These are phyloP conservation scores for Ambrosia artemisiifolia DNA, from an alignment of 129 eudicot species.

Conservation along the genomic window DNA sequence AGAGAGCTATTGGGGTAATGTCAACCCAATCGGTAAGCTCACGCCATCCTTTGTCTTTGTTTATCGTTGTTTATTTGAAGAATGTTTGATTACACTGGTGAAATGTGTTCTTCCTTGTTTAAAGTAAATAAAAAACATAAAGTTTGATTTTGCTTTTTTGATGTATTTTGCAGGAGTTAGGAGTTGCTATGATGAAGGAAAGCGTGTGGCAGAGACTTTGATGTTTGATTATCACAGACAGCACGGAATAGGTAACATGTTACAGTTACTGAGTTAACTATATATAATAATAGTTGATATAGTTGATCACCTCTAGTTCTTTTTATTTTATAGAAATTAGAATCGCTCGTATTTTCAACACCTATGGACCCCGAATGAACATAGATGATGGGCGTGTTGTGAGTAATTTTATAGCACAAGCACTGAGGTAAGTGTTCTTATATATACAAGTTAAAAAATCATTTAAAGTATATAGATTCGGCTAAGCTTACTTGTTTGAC, in stretches of 20 bases:
- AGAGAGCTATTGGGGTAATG: conserved; percentile 93
- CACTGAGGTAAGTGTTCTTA: conserved; percentile 48
- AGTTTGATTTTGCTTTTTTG: background rate
- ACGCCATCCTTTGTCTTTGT: background rate
- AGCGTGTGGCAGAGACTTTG: conserved; percentile 78
- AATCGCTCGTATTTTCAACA: conserved; percentile 77
- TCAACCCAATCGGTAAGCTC: conserved; percentile 85
- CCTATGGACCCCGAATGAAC: conserved; percentile 86
- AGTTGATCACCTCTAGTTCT: background rate
- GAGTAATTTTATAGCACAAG: conserved; percentile 87
- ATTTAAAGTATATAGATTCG: background rate
- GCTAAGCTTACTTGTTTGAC: background rate
- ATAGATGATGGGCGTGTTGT: conserved; percentile 90
- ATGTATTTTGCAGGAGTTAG: conserved; percentile 52
- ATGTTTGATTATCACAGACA: conserved; percentile 85
- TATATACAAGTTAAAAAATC: background rate
- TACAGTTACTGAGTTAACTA: no score
- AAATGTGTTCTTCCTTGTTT: background rate
- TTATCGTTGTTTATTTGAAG: background rate
- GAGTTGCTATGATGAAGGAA: conserved; percentile 79
- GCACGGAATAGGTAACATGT: conserved; percentile 58
- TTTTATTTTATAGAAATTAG: conserved; percentile 43
- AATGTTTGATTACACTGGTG: background rate
- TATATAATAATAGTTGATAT: conserved; percentile 15
- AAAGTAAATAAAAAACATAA: background rate